Conservation (phyloP, 1,284 basidiomycete species). For the Pseudozyma flocculosa region DNA sequence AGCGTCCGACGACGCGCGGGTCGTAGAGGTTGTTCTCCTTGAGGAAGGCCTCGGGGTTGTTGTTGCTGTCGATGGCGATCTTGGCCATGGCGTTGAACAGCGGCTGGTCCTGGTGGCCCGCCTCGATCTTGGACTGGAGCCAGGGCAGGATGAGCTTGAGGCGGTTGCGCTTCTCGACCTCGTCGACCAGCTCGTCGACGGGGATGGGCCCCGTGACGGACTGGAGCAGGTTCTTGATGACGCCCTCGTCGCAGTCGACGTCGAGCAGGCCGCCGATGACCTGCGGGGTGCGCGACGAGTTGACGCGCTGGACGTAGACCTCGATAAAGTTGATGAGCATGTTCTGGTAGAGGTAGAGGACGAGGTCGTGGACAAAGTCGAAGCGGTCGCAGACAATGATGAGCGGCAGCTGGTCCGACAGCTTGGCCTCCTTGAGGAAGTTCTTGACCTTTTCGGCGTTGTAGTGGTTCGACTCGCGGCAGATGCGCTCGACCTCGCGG, state of each 20-base stretch:
- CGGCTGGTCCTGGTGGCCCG: slow-evolving; percentile 86
- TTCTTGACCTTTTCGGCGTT: slow-evolving; percentile 99
- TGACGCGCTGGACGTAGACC: slow-evolving; percentile 97
- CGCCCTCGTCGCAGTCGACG: slow-evolving; percentile 92
- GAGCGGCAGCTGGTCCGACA: slow-evolving; percentile 92
- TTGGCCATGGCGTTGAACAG: slow-evolving; percentile 97
- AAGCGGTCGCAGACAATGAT: slow-evolving; percentile 99
- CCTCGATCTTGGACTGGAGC: slow-evolving; percentile 88
- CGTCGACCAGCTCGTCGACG: slow-evolving; percentile 73
- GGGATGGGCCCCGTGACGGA: slow-evolving; percentile 97
- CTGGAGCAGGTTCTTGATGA: slow-evolving; percentile 88
- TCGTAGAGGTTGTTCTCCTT: slow-evolving; percentile 99
- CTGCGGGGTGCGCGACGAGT: slow-evolving; percentile 96
- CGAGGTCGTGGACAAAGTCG: slow-evolving; percentile 98
- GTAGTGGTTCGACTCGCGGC: slow-evolving; percentile 94
- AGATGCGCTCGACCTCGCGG: slow-evolving; percentile 97
- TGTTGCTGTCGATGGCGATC: slow-evolving; percentile 98
- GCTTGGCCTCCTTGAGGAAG: slow-evolving; percentile 93
- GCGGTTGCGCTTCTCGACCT: slow-evolving; percentile 83
- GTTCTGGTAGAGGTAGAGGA: slow-evolving; percentile 98
- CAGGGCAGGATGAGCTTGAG: slow-evolving; percentile 96
- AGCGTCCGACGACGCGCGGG: slow-evolving; percentile 93
- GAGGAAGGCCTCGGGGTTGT: slow-evolving; percentile 93
- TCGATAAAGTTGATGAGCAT: slow-evolving; percentile 96
- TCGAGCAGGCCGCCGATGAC: slow-evolving; percentile 95